Evolutionary conservation across 164 flowering plant species (phyloP).

Genomic region (Berberis vulgaris): DNA sequence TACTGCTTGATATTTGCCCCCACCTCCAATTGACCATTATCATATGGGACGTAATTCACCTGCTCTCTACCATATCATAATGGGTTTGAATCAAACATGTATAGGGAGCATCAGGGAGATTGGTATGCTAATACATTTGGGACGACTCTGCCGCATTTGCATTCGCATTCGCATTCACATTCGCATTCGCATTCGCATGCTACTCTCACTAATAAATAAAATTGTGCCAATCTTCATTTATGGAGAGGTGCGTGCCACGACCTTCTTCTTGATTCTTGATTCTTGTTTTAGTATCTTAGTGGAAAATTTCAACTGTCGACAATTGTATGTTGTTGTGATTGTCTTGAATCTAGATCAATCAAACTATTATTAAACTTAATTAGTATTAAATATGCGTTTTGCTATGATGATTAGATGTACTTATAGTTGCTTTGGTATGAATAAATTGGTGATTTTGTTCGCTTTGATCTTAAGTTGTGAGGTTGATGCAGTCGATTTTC

Average conservation of each 20-base stretch:
- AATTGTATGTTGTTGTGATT: background rate
- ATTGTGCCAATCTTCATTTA: background rate
- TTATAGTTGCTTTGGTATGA: background rate
- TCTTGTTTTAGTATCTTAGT: background rate
- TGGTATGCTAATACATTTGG: constrained; percentile 44
- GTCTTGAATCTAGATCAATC: background rate
- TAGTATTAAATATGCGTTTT: too few relatives aligned
- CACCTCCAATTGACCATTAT: constrained; percentile 18
- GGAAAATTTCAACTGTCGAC: background rate
- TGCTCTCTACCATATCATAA: constrained; percentile 8
- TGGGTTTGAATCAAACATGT: constrained; percentile 31
- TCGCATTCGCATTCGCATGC: constrained; percentile 5
- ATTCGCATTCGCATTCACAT: too few relatives aligned
- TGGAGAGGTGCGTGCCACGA: constrained; percentile 17
- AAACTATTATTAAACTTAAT: background rate
- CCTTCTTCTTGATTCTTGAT: constrained; percentile 7
- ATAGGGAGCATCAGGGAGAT: constrained; percentile 40
- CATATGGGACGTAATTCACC: too few relatives aligned
- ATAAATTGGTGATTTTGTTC: background rate
- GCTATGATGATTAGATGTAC: too few relatives aligned
- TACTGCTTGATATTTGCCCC: constrained; percentile 15
- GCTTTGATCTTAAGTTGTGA: too few relatives aligned
- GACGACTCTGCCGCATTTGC: constrained; percentile 19
- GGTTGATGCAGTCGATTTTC: too few relatives aligned
- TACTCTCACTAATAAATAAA: constrained; percentile 27